Evolutionary conservation across 2,329 filamentous ascomycete species (phyloP).

Genomic region (Sporothrix phasma): DNA sequence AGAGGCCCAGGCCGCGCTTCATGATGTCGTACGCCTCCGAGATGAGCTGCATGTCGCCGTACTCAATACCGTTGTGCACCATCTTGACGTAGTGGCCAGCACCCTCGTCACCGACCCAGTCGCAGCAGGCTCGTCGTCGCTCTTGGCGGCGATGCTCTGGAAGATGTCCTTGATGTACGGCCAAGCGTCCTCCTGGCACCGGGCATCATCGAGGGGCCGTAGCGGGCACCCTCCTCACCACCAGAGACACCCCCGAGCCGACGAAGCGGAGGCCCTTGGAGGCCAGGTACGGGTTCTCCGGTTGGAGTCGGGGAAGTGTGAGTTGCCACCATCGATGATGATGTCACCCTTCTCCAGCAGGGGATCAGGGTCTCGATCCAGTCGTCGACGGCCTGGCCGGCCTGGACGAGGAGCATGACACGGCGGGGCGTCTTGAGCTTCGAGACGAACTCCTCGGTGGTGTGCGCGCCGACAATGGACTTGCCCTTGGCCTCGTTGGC

Average conservation of each 20-base stretch:
- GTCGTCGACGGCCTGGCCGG: slow-evolving; percentile 93
- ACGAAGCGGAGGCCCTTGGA: slow-evolving; percentile 90
- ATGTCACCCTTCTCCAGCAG: slow-evolving; percentile 81
- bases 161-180: slow-evolving; percentile 98
- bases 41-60: slow-evolving; percentile 99
- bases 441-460: slow-evolving; percentile 83
- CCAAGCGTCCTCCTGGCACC: slow-evolving; percentile 97
- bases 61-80: slow-evolving; percentile 99
- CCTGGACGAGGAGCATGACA: slow-evolving; percentile 98
- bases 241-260: slow-evolving; percentile 96
- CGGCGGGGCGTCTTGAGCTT: slow-evolving; percentile 97
- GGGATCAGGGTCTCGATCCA: slow-evolving; percentile 95
- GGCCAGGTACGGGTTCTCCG: slow-evolving; percentile 80
- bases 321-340: slow-evolving; percentile 99
- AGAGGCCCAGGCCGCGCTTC: slow-evolving; percentile 90
- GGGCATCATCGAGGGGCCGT: slow-evolving; percentile 95
- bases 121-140: slow-evolving; percentile 92
- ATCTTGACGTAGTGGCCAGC: slow-evolving; percentile 99
- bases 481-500: slow-evolving; percentile 91
- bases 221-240: slow-evolving; percentile 97
- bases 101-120: slow-evolving; percentile 99
- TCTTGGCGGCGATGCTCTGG: slow-evolving; percentile 96
- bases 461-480: slow-evolving; percentile 87
- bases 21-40: slow-evolving; percentile 99
- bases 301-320: slow-evolving; percentile 98